Conservation (phyloP, 2,329 filamentous ascomycete species). For the Alternaria gansuensis region DNA sequence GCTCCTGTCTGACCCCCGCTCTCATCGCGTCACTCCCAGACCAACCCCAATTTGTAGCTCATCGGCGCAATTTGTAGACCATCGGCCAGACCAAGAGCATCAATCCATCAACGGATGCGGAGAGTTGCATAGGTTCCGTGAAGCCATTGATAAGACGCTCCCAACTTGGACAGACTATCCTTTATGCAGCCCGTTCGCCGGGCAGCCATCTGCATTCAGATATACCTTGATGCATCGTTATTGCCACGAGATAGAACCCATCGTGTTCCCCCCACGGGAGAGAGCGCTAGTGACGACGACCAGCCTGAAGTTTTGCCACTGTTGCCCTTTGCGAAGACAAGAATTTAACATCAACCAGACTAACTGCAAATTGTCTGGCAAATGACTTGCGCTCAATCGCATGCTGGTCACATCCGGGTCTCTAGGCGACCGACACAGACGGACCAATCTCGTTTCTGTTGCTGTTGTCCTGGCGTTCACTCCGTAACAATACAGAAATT, state of each 20-base stretch:
- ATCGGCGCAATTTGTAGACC: neutral
- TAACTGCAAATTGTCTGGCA: neutral
- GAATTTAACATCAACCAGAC: neutral
- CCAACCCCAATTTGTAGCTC: neutral
- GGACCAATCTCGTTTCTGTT: neutral
- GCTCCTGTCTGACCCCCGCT: neutral
- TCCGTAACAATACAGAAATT: conserved; percentile 85
- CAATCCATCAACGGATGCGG: neutral
- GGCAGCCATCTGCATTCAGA: neutral
- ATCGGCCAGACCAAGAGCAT: neutral
- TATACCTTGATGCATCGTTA: neutral
- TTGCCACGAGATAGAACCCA: neutral
- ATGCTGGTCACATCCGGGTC: neutral
- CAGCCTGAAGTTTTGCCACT: neutral
- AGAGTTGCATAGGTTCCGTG: neutral
- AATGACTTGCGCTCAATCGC: neutral
- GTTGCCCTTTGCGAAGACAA: neutral
- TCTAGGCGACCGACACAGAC: neutral
- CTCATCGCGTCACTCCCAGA: neutral
- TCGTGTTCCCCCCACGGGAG: neutral
- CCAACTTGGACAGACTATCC: neutral
- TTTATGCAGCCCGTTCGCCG: neutral
- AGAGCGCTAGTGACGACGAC: neutral
- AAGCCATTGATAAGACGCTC: neutral
- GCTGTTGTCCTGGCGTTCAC: conserved; percentile 21